Conservation (phyloP, 1,284 basidiomycete genomes). For the Leccinum subrobustum region DNA sequence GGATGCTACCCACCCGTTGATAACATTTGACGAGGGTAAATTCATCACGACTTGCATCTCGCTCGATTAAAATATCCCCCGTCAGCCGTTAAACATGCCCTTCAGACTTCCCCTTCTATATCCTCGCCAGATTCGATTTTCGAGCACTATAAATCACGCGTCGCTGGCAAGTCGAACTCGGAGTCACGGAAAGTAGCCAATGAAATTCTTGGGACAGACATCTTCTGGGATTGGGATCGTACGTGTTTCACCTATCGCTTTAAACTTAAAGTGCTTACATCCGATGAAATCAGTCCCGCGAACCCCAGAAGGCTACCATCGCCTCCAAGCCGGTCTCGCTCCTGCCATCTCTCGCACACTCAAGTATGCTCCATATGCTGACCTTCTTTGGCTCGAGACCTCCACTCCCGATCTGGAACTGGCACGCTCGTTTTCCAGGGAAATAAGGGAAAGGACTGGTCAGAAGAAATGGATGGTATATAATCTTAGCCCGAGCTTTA, state of each 20-base stretch:
- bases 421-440: conserved; percentile 76
- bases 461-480: conserved; percentile 80
- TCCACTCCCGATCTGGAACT: conserved; percentile 81
- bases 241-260: conserved; percentile 28
- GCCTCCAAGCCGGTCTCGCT: conserved; percentile 81
- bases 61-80: conserved; percentile 5
- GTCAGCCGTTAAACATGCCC: conserved; percentile 54
- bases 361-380: conserved; percentile 79
- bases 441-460: conserved; percentile 62
- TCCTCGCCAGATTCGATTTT: conserved; percentile 55
- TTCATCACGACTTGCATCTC: conserved; percentile 2
- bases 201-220: conserved; percentile 58
- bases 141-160: conserved; percentile 58
- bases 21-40: conserved; percentile 83
- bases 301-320: conserved; percentile 91
- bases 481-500: conserved; percentile 92
- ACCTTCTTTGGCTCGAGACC: conserved; percentile 90
- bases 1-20: conserved; percentile 69
- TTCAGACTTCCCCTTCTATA: conserved; percentile 22
- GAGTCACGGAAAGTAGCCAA: conserved; percentile 74
- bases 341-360: conserved; percentile 83
- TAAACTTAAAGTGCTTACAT: conserved; percentile 4
- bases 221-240: conserved; percentile 91
- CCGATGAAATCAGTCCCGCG: conserved; percentile 59
- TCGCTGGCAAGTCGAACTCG: conserved; percentile 68